Conservation (phyloP, 2,329 filamentous ascomycete species). For the Ascocoryne sarcoides region DNA sequence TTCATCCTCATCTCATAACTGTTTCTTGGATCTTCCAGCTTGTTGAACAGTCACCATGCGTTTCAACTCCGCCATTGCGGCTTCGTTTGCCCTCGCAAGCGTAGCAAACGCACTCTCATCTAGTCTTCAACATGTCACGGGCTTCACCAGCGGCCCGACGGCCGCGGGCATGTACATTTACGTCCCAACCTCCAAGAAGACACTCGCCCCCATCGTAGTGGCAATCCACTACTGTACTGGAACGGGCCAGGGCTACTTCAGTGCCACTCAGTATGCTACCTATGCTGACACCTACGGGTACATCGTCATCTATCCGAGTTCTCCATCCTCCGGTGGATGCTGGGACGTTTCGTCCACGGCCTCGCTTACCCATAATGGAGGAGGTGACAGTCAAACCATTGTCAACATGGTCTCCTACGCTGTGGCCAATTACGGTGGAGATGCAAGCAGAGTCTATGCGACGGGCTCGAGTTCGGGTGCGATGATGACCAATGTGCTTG, state of each 20-base stretch:
- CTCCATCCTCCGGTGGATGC: slow-evolving; percentile 43
- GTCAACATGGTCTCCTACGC: slow-evolving; percentile 51
- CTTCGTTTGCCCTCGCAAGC: slow-evolving; percentile 2
- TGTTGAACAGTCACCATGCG: too few species aligned
- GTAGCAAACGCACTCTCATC: slow-evolving; percentile 6
- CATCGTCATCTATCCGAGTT: slow-evolving; percentile 51
- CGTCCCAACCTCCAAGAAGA: slow-evolving; percentile 14
- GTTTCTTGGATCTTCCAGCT: too few species aligned
- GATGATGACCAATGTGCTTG: slow-evolving; percentile 41
- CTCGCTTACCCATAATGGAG: slow-evolving; percentile 43
- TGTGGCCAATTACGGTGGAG: slow-evolving; percentile 42
- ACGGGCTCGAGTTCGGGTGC: slow-evolving; percentile 38
- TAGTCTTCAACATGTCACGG: slow-evolving; percentile 13
- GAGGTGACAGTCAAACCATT: slow-evolving; percentile 47
- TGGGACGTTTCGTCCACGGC: slow-evolving; percentile 48
- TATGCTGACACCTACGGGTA: slow-evolving; percentile 47
- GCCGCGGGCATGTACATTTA: slow-evolving; percentile 23
- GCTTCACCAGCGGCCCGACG: slow-evolving; percentile 18
- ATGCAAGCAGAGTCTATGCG: slow-evolving; percentile 43
- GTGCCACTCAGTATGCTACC: slow-evolving; percentile 37
- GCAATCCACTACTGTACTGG: slow-evolving; percentile 31
- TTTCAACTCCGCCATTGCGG: too few species aligned
- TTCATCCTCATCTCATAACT: too few species aligned
- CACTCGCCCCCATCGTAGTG: slow-evolving; percentile 19
- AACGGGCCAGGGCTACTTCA: slow-evolving; percentile 30